Evolutionary conservation across 495 filamentous ascomycete genomes (phyloP), one percentile per base, ranked within the genome.

Genomic region (Aspergillus ellipticus): DNA sequence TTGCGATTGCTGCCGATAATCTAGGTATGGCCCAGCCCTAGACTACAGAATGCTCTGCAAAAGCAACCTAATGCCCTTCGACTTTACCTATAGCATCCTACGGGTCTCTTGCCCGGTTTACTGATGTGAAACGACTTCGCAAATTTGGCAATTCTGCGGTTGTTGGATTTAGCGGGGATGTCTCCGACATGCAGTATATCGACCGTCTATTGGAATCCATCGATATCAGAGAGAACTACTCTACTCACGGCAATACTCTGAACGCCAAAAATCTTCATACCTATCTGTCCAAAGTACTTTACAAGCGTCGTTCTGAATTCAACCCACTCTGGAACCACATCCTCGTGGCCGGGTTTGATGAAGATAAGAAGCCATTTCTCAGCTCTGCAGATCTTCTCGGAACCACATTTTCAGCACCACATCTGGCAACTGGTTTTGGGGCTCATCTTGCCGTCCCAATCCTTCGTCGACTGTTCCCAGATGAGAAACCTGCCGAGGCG

Each of bases 101-200:
- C 74, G 94, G 94, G 63, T 96, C 93, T 53, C 87, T 98, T 51
- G 91, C 94, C 37, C 91, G 94, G 63, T 98, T 97, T 81, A 89
- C 90, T 63, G 89, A 96, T 74, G 89, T 97, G 61, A 92, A 97
- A 65, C 82, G 82, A 57, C 88, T 98, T 55, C 89, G 88, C 58
- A 79, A 83, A 55, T 97, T 98, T 74, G 80, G 84, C 61, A 71
- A 77, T 22, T 77, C 82, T 39, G 85, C 88, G 24, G 74, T 97
- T 53, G 73, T 97, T 67, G 88, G 90, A 57, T 93, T 96, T 78
- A 87, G 91, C 71, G 89, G 95, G 73, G 88, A 97, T 77, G 89
- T 98, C 51, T 92, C 88, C 56, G 94, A 98, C 78, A 97, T 98
- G 94, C 94, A 98, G 76, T 90, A 92, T 74, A 85, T 98, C 21